Conservation (phyloP, 495 filamentous ascomycete genomes). For the Penicillium crystallinum region DNA sequence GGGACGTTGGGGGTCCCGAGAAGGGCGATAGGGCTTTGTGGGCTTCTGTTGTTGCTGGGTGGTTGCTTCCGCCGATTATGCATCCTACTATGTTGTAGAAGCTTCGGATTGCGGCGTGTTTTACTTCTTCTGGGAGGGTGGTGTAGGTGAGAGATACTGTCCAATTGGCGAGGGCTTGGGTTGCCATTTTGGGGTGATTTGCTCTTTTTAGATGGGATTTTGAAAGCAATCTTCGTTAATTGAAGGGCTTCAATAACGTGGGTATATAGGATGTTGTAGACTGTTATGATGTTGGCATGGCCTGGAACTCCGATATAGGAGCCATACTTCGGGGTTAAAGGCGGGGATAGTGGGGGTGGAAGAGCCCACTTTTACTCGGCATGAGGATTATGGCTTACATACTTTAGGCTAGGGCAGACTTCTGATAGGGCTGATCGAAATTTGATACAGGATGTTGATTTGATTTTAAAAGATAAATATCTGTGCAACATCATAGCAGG, state of each 20-base stretch:
- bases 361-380: too few species aligned
- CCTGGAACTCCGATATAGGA: neutral
- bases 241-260: too few species aligned
- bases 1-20: too few species aligned
- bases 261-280: too few species aligned
- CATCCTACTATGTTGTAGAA: too few species aligned
- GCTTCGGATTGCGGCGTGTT: neutral
- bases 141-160: neutral
- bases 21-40: too few species aligned
- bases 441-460: neutral
- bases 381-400: neutral
- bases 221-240: too few species aligned
- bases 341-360: neutral
- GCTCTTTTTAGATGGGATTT: neutral
- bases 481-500: neutral
- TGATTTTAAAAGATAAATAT: neutral
- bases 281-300: neutral
- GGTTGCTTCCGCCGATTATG: too few species aligned
- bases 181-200: neutral
- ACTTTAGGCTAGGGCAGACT: too few species aligned
- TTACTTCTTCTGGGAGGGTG: neutral
- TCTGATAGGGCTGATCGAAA: neutral
- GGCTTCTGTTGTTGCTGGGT: too few species aligned
- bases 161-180: neutral
- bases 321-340: neutral